Percentiles rank a stretch among this genome's conserved stretches.
Evolutionary conservation across 352 stramenopile species (phyloP).

Genomic region (Globisporangium radiosum): DNA sequence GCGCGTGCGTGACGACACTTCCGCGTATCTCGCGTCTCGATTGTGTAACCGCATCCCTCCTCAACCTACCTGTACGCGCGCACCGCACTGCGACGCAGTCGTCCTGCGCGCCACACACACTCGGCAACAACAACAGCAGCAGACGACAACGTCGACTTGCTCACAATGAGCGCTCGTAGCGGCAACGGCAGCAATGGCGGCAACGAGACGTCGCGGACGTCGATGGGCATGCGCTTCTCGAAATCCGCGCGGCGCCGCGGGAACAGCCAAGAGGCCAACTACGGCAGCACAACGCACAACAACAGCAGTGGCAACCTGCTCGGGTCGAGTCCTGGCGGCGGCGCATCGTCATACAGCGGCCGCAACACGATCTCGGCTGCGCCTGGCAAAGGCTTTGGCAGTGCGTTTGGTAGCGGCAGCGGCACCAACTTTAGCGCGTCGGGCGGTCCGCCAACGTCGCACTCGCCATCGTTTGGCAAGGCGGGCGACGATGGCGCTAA

Average conservation of each 20-base stretch:
- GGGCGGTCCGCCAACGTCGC: slow-evolving; percentile 3
- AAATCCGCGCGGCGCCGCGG: slow-evolving; percentile 54
- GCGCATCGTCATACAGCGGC: slow-evolving; percentile 13
- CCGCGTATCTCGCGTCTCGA: no score
- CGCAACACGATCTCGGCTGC: slow-evolving; percentile 47
- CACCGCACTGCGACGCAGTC: background rate
- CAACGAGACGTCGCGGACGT: slow-evolving; percentile 20
- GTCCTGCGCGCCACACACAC: background rate
- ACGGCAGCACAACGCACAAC: slow-evolving; percentile 19
- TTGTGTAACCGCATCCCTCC: no score
- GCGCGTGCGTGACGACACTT: background rate
- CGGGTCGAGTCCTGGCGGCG: slow-evolving; percentile 32
- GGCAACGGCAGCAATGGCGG: slow-evolving; percentile 17
- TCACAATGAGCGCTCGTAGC: slow-evolving; percentile 1
- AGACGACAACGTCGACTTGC: background rate
- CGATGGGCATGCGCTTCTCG: slow-evolving; percentile 62
- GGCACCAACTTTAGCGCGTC: slow-evolving; percentile 14
- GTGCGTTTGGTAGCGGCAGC: slow-evolving; percentile 12
- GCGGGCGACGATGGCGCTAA: slow-evolving; percentile 23
- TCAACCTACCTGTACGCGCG: no score
- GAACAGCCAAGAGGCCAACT: slow-evolving; percentile 56
- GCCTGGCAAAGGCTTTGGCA: slow-evolving; percentile 32
- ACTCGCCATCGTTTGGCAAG: slow-evolving; percentile 11
- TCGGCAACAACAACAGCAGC: background rate
- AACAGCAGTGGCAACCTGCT: slow-evolving; percentile 18